Percentiles rank a stretch among this genome's conserved stretches.
Conservation (phyloP, 2,329 filamentous ascomycete species). For the Penicillium sp. region DNA sequence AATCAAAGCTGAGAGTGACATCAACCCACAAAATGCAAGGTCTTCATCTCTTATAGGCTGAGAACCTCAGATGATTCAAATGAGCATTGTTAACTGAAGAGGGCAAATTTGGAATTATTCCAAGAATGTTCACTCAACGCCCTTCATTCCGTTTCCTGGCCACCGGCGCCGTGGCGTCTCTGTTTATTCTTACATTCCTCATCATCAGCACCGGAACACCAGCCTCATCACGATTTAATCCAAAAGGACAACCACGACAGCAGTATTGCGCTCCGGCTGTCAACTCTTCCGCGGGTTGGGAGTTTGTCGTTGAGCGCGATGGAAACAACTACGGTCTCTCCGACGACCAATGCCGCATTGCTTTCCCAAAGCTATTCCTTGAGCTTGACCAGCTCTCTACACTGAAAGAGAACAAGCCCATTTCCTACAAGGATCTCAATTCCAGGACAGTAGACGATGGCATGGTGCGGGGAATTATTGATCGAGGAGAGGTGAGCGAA, state of each 20-base stretch:
- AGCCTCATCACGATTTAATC: constrained; percentile 21
- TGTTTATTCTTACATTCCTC: constrained; percentile 30
- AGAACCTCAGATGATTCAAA: background rate
- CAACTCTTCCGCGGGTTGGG: constrained; percentile 23
- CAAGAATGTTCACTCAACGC: constrained; percentile 22
- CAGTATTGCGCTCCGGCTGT: constrained; percentile 2
- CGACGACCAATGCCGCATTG: constrained; percentile 36
- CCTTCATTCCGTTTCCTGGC: constrained; percentile 30
- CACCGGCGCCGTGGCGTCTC: constrained; percentile 26
- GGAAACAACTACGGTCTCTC: constrained; percentile 39
- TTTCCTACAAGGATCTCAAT: constrained; percentile 38
- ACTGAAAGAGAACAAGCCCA: constrained; percentile 19
- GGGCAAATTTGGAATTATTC: background rate
- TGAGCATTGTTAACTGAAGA: too few species aligned
- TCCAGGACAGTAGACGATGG: constrained; percentile 33
- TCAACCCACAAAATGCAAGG: background rate
- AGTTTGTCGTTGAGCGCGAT: constrained; percentile 35
- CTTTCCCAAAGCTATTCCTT: constrained; percentile 42
- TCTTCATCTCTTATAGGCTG: background rate
- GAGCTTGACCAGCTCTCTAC: constrained; percentile 37
- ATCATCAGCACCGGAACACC: constrained; percentile 18
- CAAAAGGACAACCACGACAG: constrained; percentile 16
- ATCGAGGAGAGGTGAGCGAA: constrained; percentile 36
- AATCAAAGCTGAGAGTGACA: constrained; percentile 10
- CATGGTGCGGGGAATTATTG: constrained; percentile 39